phyloP scores from a whole-genome alignment of 176 grass and related monocot genomes.

The Avena eriantha region DNA sequence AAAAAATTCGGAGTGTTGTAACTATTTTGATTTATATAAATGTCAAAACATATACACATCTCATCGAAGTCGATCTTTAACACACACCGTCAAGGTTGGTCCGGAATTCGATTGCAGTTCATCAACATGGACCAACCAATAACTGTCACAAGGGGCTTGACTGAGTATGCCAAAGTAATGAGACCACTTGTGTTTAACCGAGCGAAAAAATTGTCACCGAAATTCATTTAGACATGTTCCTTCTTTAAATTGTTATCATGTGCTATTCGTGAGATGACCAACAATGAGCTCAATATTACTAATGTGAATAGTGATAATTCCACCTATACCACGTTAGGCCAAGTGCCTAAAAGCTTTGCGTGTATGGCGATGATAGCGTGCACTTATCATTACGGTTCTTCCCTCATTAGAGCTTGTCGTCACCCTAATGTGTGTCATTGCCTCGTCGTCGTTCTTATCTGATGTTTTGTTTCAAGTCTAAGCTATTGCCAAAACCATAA shows the following conservation, averaged over 20 bases:
- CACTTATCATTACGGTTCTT: background rate
- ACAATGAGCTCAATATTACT: background rate
- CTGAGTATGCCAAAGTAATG: background rate
- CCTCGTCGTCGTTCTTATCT: background rate
- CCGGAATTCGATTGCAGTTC: too few relatives aligned
- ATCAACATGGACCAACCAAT: too few relatives aligned
- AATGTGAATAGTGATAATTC: background rate
- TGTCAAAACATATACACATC: too few relatives aligned
- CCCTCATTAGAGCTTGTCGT: background rate
- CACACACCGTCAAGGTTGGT: too few relatives aligned
- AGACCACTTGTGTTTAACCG: background rate
- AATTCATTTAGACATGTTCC: background rate
- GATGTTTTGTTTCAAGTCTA: background rate
- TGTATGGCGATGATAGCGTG: background rate
- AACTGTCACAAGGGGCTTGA: background rate
- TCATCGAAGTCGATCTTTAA: too few relatives aligned
- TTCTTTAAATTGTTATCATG: background rate
- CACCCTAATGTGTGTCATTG: background rate
- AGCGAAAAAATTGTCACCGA: background rate
- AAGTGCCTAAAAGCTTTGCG: background rate
- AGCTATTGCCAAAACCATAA: background rate
- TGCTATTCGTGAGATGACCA: background rate
- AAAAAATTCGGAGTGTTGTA: too few relatives aligned
- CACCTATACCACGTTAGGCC: background rate
- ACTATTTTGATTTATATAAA: too few relatives aligned